phyloP scores from a whole-genome alignment of 805 yeast genomes.

The Wickerhamomyces ciferrii region DNA sequence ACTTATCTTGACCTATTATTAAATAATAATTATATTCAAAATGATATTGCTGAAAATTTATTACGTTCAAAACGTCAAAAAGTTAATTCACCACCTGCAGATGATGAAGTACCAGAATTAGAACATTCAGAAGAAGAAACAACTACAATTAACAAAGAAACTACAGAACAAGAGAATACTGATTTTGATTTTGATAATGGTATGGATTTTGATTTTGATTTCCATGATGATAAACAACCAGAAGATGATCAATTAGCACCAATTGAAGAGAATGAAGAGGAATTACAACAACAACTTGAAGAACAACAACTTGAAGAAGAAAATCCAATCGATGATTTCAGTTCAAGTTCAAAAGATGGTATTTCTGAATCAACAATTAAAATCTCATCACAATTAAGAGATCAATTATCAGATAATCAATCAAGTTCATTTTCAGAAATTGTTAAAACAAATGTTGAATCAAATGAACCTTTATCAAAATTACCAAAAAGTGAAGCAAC shows the following conservation, averaged over 20 bases:
- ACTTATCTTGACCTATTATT: conserved; percentile 11
- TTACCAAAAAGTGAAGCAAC: conserved; percentile 56
- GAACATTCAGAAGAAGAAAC: conserved; percentile 11
- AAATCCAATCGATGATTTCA: conserved; percentile 9
- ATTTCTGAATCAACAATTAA: conserved; percentile 46
- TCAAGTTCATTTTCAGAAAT: conserved; percentile 31
- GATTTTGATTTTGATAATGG: conserved; percentile 9
- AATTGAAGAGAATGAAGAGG: conserved; percentile 14
- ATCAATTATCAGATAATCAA: conserved; percentile 20
- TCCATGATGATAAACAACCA: conserved; percentile 28
- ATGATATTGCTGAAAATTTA: conserved; percentile 12
- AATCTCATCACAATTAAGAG: conserved; percentile 44
- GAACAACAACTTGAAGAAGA: conserved; percentile 21
- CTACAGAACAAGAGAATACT: conserved; percentile 3
- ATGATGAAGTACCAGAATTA: conserved; percentile 15
- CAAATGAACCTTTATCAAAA: conserved; percentile 25
- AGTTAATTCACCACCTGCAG: conserved; percentile 7
- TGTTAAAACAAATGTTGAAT: conserved; percentile 23
- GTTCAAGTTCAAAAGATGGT: conserved; percentile 20
- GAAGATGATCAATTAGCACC: conserved; percentile 4
- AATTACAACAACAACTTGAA: conserved; percentile 5
- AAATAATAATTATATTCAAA: conserved; percentile 11
- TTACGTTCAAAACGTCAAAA: conserved; percentile 16
- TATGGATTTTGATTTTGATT: conserved; percentile 22
- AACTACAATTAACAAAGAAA: conserved; percentile 2